phyloP scores from a whole-genome alignment of 345 rosid genomes.

The Camelina hispida region DNA sequence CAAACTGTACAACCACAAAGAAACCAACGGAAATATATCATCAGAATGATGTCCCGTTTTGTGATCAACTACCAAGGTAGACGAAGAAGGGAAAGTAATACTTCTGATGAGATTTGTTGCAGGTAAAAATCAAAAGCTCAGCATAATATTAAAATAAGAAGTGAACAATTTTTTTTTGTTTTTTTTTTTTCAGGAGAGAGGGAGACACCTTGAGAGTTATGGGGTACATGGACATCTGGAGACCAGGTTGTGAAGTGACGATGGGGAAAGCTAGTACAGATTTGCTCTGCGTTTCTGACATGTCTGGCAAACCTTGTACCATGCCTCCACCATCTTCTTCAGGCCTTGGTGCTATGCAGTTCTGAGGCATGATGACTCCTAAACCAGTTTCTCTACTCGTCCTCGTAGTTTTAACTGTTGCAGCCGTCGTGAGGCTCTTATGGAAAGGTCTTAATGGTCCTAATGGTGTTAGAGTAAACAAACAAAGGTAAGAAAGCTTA shows the following conservation, averaged over 20 bases:
- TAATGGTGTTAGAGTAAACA: slow-evolving; percentile 21
- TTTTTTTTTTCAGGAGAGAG: slow-evolving; percentile 23
- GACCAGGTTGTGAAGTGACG: slow-evolving; percentile 51
- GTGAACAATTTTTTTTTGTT: not conserved
- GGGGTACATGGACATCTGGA: slow-evolving; percentile 57
- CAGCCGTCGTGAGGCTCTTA: slow-evolving; percentile 25
- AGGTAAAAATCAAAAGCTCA: slow-evolving; percentile 8
- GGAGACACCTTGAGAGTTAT: slow-evolving; percentile 80
- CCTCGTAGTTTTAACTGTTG: not conserved
- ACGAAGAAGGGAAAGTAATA: slow-evolving; percentile 13
- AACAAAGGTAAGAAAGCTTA: slow-evolving; percentile 38
- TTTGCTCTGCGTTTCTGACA: slow-evolving; percentile 52
- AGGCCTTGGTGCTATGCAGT: slow-evolving; percentile 63
- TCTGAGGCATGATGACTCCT: slow-evolving; percentile 51
- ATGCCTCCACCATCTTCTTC: slow-evolving; percentile 50
- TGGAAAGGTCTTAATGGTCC: slow-evolving; percentile 28
- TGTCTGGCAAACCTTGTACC: slow-evolving; percentile 48
- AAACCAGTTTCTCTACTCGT: slow-evolving; percentile 29
- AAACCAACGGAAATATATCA: not conserved
- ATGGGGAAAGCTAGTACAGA: slow-evolving; percentile 53
- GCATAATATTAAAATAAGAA: slow-evolving; percentile 7
- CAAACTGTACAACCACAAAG: slow-evolving; percentile 66
- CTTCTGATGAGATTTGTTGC: slow-evolving; percentile 10
- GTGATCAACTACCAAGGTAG: not conserved
- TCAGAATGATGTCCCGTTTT: slow-evolving; percentile 14